These are phyloP conservation scores for Phlebiopsis gigantea DNA, from an alignment of 768 basidiomycete genomes.

Conservation along the genomic window DNA sequence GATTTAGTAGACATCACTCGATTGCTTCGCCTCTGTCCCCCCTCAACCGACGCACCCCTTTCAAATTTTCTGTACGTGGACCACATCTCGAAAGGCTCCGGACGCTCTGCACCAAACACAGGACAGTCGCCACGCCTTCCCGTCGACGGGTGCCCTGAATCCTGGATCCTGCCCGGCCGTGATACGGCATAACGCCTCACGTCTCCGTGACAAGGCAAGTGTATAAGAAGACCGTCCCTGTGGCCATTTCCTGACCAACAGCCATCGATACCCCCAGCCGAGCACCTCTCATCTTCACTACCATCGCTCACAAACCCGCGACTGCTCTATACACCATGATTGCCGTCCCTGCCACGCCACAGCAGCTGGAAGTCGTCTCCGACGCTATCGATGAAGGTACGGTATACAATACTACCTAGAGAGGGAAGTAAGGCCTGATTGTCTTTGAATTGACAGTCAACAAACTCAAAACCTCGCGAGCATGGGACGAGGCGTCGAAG, in stretches of 20 bases:
- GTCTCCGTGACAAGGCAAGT: neutral
- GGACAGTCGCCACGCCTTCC: neutral
- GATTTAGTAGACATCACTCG: neutral
- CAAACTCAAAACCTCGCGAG: constrained; percentile 40
- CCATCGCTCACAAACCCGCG: neutral
- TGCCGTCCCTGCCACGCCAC: constrained; percentile 6
- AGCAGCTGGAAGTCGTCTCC: constrained; percentile 35
- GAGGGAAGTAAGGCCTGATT: too few relatives aligned
- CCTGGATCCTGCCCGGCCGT: neutral
- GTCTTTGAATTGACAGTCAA: constrained; percentile 44
- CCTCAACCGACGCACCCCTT: neutral
- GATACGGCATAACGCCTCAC: constrained; percentile 5
- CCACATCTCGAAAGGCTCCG: neutral
- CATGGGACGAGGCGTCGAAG: constrained; percentile 48
- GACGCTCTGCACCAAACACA: neutral
- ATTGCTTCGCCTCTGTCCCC: neutral
- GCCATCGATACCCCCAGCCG: neutral
- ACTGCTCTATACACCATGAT: neutral
- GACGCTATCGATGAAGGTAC: constrained; percentile 46
- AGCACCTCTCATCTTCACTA: neutral
- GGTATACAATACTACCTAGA: too few relatives aligned
- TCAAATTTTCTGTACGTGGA: neutral
- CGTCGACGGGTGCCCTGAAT: neutral
- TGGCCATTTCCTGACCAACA: neutral
- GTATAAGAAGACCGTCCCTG: neutral